These are phyloP conservation scores for Citrus sinensis DNA, from an alignment of 345 rosid species.

Conservation along the genomic window DVS_A1.0 CM039169.1:32482001-32482500, in stretches of 20 bases:
- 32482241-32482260: slow-evolving; percentile 34
- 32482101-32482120: too few relatives aligned
- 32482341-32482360: slow-evolving; percentile 7
- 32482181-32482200: neutral
- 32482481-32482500: slow-evolving; percentile 61
- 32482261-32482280: slow-evolving; percentile 40
- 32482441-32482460: slow-evolving; percentile 54
- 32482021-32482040: too few relatives aligned
- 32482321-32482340: slow-evolving; percentile 42
- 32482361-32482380: slow-evolving; percentile 24
- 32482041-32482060: neutral
- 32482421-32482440: slow-evolving; percentile 46
- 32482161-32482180: neutral
- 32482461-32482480: slow-evolving; percentile 79
- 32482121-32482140: too few relatives aligned
- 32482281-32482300: slow-evolving; percentile 45
- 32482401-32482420: slow-evolving; percentile 38
- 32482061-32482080: neutral
- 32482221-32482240: slow-evolving; percentile 40
- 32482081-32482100: neutral
- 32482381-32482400: slow-evolving; percentile 29
- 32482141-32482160: neutral
- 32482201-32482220: slow-evolving; percentile 24
- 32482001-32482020: too few relatives aligned
- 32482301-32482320: slow-evolving; percentile 31